Evolutionary conservation across 768 basidiomycete species (phyloP), one percentile per base, ranked within the genome.

Genomic region (Rhizopogon rudus): DNA sequence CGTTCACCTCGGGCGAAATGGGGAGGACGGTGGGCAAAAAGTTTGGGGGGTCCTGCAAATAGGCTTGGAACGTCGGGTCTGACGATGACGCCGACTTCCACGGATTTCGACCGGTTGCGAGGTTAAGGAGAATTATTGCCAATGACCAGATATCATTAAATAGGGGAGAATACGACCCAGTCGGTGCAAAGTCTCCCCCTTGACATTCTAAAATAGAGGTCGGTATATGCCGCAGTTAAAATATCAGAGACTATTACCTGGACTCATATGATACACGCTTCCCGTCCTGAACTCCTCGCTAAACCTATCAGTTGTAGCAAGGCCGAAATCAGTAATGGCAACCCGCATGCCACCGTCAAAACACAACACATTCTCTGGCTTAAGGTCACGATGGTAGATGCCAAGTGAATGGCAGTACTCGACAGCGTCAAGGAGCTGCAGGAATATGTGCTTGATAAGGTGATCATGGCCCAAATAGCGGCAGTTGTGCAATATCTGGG

Each of bases 191-290:
- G 53, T 77, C 77, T 51, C 86, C 88, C 14, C 89, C 68, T 65
- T 97, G 89, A 67, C 96, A 97, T 70, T 98, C 93, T 98, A 60
- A 57, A 60, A 8, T 65, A 72, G 39, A 64, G 68, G 62, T 59
- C 29, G 60, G 59, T 48, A 28, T 50, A 57, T 40, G 51, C 50
- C 35, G 55, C 59, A 16, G 57, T 52, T 42, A 52, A 53, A 56
- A 59, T 28, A 16, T 28, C 44, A 50, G 44, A 28, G 52, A 42
- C 35, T 12, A 44, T 45, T 53, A 69, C 90, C 93, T 71, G 95
- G 95, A 65, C 92, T 94, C 89, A 98, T 95, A 72, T 97, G 96
- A 71, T 93, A 97, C n/a, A 94, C 84, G 63, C 91, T 94, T n/a
- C 95, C 95, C 37, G 94, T 97, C 51, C 91, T 84, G 71, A 94